Evolutionary conservation across 2,329 filamentous ascomycete genomes (phyloP), one percentile per base, ranked within the genome.

Genomic region (Pseudopyrenochaeta lycopersici): DNA sequence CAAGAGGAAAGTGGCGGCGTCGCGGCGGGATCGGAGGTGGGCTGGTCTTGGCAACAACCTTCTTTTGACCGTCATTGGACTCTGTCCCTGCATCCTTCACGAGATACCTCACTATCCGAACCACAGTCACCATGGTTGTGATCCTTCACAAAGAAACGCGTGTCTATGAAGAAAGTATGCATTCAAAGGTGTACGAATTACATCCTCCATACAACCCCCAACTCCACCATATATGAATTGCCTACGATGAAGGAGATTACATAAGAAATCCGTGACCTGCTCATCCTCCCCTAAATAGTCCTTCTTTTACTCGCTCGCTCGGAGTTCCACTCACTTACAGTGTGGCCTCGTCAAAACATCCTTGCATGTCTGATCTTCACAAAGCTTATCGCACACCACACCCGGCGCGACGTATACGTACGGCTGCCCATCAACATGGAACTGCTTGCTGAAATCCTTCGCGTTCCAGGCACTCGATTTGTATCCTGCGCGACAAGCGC

Each of bases 381-480:
- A 73, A 3, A 52, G 56, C 45, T 61, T 62, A 41, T 67, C 59
- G 54, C 70, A 71, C 18, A 46, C 52, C 30, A 56, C 54, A 2
- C 61, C 60, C 11, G 54, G 53, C 14, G 50, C 54, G 20, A 61
- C 60, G 49, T 67, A 69, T 10, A 73, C 68, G 33, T 66, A 71
- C 48, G 63, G 66, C 48, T 62, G 60, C 2, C 60, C 64, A 14
- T 56, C 46, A 7, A 67, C 56, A 36, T 63, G 60, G 50, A 70
- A 68, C 58, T 71, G 67, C 55, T 63, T 63, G 38, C 48, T 57
- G 48, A 70, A 70, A 43, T 73, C 63, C 60, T 65, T 68, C 4
- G 60, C 52, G 38, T 62, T 62, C 42, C 48, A 62, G 7, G 31
- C 51, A 29, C 63, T 60, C 2, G 58, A 46, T 35, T 61, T 56